Percentiles rank a stretch among this genome's conserved stretches.
These are phyloP conservation scores for Neoscytalidium dimidiatum DNA, from an alignment of 2,329 filamentous ascomycete genomes.

Conservation along the genomic window DNA sequence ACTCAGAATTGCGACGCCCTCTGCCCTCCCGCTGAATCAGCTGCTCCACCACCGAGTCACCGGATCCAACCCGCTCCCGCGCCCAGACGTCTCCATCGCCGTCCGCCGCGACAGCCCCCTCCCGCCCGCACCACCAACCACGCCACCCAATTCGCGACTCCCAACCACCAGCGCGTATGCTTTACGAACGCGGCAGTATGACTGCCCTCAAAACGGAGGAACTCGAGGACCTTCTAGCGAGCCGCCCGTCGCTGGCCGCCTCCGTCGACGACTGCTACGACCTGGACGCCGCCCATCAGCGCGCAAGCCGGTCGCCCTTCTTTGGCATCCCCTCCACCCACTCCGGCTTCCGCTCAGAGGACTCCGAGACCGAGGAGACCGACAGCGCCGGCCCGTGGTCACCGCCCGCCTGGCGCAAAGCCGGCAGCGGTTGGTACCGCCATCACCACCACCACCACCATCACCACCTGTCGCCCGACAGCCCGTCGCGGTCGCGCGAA, in stretches of 20 bases:
- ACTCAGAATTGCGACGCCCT: constrained; percentile 12
- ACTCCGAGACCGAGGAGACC: constrained; percentile 47
- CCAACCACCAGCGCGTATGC: constrained; percentile 11
- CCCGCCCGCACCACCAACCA: constrained; percentile 3
- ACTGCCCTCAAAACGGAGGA: constrained; percentile 16
- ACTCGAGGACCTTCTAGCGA: constrained; percentile 5
- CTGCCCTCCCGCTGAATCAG: constrained; percentile 3
- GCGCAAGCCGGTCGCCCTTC: constrained; percentile 47
- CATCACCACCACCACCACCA: constrained; percentile 37
- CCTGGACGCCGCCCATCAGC: constrained; percentile 36
- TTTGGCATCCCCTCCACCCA: constrained; percentile 61
- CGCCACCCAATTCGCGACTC: background rate
- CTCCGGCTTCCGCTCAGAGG: constrained; percentile 63
- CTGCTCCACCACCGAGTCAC: constrained; percentile 11
- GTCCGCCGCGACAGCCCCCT: background rate
- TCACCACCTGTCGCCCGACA: constrained; percentile 33
- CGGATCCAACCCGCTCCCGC: constrained; percentile 1
- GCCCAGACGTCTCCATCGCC: constrained; percentile 9
- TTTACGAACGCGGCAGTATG: constrained; percentile 19
- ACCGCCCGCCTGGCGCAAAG: constrained; percentile 64
- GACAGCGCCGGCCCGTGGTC: constrained; percentile 60
- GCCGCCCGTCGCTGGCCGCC: constrained; percentile 37
- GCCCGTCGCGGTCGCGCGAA: constrained; percentile 57
- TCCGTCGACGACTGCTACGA: constrained; percentile 42
- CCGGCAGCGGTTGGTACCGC: constrained; percentile 61